Percentiles rank a stretch among this genome's conserved stretches.
Conservation (phyloP, 1,139 yeast species). For the Pichia inconspicua region DNA sequence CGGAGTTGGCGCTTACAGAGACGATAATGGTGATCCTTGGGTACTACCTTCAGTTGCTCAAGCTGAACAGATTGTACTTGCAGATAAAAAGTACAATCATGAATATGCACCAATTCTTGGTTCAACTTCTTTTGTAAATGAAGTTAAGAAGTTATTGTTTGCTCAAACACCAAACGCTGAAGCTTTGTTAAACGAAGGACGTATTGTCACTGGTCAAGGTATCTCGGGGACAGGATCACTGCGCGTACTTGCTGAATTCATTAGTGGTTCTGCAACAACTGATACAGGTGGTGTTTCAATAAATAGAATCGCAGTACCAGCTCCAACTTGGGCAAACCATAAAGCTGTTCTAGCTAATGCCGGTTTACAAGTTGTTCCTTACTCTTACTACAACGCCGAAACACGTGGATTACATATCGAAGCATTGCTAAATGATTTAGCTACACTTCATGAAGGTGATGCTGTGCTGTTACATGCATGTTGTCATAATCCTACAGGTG, state of each 20-base stretch:
- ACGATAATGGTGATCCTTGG: slow-evolving; percentile 77
- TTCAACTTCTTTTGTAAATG: slow-evolving; percentile 39
- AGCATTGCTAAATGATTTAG: slow-evolving; percentile 36
- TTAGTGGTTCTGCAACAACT: slow-evolving; percentile 32
- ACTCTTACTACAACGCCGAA: slow-evolving; percentile 47
- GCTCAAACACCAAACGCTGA: slow-evolving; percentile 16
- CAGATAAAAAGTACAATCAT: slow-evolving; percentile 40
- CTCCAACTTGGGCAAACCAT: slow-evolving; percentile 62
- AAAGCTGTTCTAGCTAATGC: slow-evolving; percentile 48
- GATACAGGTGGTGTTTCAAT: not conserved
- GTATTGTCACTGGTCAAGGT: slow-evolving; percentile 50
- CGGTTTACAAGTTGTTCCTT: slow-evolving; percentile 31
- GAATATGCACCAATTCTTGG: slow-evolving; percentile 54
- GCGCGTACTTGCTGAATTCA: slow-evolving; percentile 48
- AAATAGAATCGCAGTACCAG: slow-evolving; percentile 38
- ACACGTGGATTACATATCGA: slow-evolving; percentile 48
- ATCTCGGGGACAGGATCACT: slow-evolving; percentile 56
- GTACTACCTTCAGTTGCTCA: slow-evolving; percentile 72
- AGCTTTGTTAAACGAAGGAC: slow-evolving; percentile 38
- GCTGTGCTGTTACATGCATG: slow-evolving; percentile 84
- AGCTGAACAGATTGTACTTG: slow-evolving; percentile 45
- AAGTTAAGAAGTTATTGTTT: slow-evolving; percentile 42
- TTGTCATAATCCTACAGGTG: slow-evolving; percentile 95
- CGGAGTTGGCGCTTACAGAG: slow-evolving; percentile 93
- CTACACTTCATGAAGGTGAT: slow-evolving; percentile 41